Percentiles rank a stretch among this genome's conserved stretches.
Evolutionary conservation across 2,329 filamentous ascomycete species (phyloP).

Genomic region (Penicillium sclerotiorum): DNA sequence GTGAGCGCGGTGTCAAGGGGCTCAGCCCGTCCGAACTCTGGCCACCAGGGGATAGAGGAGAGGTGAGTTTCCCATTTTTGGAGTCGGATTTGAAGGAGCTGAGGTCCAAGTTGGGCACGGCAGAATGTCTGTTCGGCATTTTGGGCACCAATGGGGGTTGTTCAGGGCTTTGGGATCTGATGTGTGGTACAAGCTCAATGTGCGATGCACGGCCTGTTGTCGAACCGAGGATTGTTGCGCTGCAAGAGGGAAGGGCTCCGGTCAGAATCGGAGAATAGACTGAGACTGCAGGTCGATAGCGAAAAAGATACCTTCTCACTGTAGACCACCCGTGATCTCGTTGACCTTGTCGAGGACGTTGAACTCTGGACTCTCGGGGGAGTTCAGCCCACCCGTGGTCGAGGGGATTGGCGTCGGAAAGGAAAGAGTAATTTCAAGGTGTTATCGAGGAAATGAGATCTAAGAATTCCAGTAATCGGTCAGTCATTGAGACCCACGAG

Average conservation of each 20-base stretch:
- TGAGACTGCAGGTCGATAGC: slow-evolving; percentile 3
- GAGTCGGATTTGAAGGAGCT: slow-evolving; percentile 35
- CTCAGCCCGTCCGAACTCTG: slow-evolving; percentile 39
- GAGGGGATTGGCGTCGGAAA: neutral
- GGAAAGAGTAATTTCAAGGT: neutral
- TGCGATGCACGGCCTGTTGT: slow-evolving; percentile 1
- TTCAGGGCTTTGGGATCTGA: neutral
- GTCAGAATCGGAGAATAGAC: slow-evolving; percentile 13
- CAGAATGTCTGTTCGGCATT: slow-evolving; percentile 42
- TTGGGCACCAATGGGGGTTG: slow-evolving; percentile 19
- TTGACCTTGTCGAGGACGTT: too few relatives aligned
- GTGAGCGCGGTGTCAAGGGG: slow-evolving; percentile 42
- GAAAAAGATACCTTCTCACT: slow-evolving; percentile 16
- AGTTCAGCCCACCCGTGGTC: neutral
- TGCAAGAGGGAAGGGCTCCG: neutral
- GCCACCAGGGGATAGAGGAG: slow-evolving; percentile 38
- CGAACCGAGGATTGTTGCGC: neutral
- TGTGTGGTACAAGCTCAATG: slow-evolving; percentile 1
- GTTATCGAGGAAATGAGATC: slow-evolving; percentile 18
- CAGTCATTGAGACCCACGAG: slow-evolving; percentile 13
- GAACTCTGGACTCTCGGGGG: too few relatives aligned
- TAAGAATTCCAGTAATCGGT: slow-evolving; percentile 14
- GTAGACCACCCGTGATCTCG: slow-evolving; percentile 11
- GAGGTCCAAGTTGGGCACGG: slow-evolving; percentile 42
- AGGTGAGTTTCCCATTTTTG: slow-evolving; percentile 31